A percentile compares a stretch with the other conserved stretches of the same genome.
Evolutionary conservation across 129 eudicot genomes (phyloP).

Genomic region (Helichrysum umbraculigerum): DNA sequence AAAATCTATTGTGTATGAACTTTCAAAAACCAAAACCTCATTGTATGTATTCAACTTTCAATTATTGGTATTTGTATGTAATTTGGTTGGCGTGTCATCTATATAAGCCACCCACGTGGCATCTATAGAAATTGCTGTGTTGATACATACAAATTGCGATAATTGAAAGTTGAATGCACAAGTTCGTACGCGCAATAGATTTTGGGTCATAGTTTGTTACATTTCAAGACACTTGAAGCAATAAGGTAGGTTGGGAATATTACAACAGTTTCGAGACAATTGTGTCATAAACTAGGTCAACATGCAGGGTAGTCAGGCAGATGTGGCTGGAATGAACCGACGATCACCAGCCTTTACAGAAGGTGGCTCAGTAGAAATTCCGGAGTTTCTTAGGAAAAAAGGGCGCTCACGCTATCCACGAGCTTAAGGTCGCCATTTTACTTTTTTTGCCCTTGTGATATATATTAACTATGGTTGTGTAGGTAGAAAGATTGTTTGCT

Average conservation of each 20-base stretch:
- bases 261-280: constrained; percentile 3
- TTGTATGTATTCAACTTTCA: no score
- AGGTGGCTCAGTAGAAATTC: constrained; percentile 68
- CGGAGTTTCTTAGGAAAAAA: constrained; percentile 86
- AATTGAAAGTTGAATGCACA: no score
- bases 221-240: no score
- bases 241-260: constrained; percentile 9
- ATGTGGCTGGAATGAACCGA: constrained; percentile 53
- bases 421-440: constrained; percentile 44
- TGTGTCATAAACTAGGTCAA: constrained; percentile 12
- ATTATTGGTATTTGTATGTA: no score
- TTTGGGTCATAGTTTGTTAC: no score
- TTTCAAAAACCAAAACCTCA: no score
- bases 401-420: constrained; percentile 95
- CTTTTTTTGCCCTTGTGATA: constrained; percentile 38
- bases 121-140: no score
- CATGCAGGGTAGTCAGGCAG: constrained; percentile 64
- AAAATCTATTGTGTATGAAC: no score
- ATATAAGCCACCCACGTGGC: no score
- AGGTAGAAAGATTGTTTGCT: constrained; percentile 37
- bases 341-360: constrained; percentile 62
- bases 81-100: no score
- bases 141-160: no score
- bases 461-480: constrained; percentile 35
- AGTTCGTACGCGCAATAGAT: no score